Evolutionary conservation across 768 basidiomycete genomes (phyloP), one percentile per base, ranked within the genome.

Genomic region (Boletus vermiculosoides): DNA sequence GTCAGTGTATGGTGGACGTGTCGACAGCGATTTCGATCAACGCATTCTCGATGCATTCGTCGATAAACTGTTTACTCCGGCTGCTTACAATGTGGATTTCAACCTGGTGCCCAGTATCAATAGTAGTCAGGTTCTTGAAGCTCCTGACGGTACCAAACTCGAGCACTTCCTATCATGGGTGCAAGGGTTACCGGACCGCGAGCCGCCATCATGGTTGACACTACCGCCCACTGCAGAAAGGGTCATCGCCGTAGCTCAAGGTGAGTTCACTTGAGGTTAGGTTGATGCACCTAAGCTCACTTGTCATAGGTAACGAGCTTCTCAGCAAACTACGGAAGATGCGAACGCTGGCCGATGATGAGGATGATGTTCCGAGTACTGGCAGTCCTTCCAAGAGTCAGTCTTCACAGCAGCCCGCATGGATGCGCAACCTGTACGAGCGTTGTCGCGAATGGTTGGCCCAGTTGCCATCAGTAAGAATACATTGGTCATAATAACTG

Each of bases 21-120:
- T 97, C 50, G 95, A 98, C 76, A 94, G 92, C 60, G 92, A 95
- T 72, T 94, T 93, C 68, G 97, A 99, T 69, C 96, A 98, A 67
- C 79, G 82, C 62, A 88, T 97, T 50, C 80, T 99, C 46, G 92
- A 98, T 69, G 85, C 93, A 16, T 98, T 98, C 68, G 94, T 98
- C 34, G 92, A 96, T 66, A 80, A 79, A 34, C 78, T 98, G 56
- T 98, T 99, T 77, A 93, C 88, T 0, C 81, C 92, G 1, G 71
- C 79, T 15, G 91, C 96, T 0, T 99, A 96, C 73, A 95, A 98
- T 58, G 86, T 93, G 46, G 92, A 94, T 75, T 99, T 98, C 70
- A 83, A 86, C 62, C 82, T 98, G 25, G 93, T 94, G 1, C 88
- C 87, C 13, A 83, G 80, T 57, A 74, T 80, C 30, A 76, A 78